phyloP scores from a whole-genome alignment of 2,329 filamentous ascomycete species.

The Metarhizium anisopliae region DNA sequence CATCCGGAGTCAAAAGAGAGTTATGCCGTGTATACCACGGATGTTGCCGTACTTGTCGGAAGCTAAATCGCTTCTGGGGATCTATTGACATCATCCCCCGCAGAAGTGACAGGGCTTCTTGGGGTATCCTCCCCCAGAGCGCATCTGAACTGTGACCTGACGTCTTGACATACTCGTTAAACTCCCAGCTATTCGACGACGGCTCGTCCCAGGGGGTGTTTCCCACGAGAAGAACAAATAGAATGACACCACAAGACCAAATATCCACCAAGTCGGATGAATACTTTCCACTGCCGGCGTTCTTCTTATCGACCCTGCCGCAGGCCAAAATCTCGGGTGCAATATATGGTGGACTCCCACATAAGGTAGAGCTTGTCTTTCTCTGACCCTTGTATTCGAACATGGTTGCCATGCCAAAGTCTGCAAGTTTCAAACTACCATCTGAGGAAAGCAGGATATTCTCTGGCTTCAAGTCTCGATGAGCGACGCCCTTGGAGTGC shows the following conservation, averaged over 20 bases:
- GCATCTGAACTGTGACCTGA: slow-evolving; percentile 77
- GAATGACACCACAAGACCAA: slow-evolving; percentile 96
- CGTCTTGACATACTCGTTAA: slow-evolving; percentile 72
- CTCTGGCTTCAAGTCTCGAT: slow-evolving; percentile 87
- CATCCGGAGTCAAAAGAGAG: slow-evolving; percentile 63
- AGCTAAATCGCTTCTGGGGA: slow-evolving; percentile 65
- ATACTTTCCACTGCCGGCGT: slow-evolving; percentile 50
- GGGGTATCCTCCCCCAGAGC: slow-evolving; percentile 72
- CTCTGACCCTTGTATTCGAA: slow-evolving; percentile 81
- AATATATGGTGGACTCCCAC: slow-evolving; percentile 94
- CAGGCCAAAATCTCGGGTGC: slow-evolving; percentile 77
- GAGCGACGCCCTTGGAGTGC: slow-evolving; percentile 90
- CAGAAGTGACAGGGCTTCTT: slow-evolving; percentile 68
- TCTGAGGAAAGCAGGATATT: slow-evolving; percentile 83
- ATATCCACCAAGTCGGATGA: slow-evolving; percentile 78
- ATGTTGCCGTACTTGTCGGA: slow-evolving; percentile 78
- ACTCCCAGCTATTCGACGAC: slow-evolving; percentile 79
- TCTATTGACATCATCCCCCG: slow-evolving; percentile 90
- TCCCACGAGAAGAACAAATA: slow-evolving; percentile 89
- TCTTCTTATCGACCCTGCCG: slow-evolving; percentile 34
- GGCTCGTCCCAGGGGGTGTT: slow-evolving; percentile 98
- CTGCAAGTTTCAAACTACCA: slow-evolving; percentile 86
- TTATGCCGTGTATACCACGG: slow-evolving; percentile 91
- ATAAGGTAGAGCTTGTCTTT: slow-evolving; percentile 81
- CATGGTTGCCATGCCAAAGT: slow-evolving; percentile 91